Base-by-base conservation (phyloP, 2,329 filamentous ascomycete species). In the Diaporthe sp. region DNA sequence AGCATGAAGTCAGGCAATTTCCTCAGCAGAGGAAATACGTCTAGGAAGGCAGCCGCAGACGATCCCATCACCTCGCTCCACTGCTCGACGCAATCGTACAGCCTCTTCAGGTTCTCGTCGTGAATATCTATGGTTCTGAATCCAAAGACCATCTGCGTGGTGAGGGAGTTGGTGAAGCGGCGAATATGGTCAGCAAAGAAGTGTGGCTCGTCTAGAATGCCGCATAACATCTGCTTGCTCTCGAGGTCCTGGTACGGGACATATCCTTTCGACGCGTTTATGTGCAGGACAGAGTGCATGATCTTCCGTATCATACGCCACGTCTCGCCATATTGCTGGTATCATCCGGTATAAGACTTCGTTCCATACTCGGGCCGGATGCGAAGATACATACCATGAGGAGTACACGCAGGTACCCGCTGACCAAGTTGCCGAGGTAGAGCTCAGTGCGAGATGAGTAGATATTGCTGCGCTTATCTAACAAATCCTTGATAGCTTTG, bases 201-300 rank as follows among this genome's bases (percentile, higher is more conserved):
- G 1, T 85, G 77, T 0, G 88, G 88, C 9, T 81, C 75, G 0
- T 86, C 83, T 4, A 90, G 77, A 25, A 91, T 80, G 9, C 87
- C 86, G 59, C 76, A 83, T 28, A 90, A 81, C 88, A 91, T 88
- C 68, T 87, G 85, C 78, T 87, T 89, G 80, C 87, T 89, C 79
- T 91, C 89, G 3, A 91, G 83, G 65, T 88, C 85, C 77, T 91
- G 89, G 77, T 90, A 91, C 2, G 87, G 85, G 3, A 90, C 84
- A 74, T 92, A 92, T 12, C 82, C 81, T 72, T 83, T 84, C 4
- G 87, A 84, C 1, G 85, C 83, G 0, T 82, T 85, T 70, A 87
- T 80, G 77, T 89, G 88, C 39, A 90, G 85, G 2, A 88, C 82
- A 2, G 81, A 82, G 78, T 89, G 88, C 4, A 86, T 78, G 77